Evolutionary conservation across 805 yeast genomes (phyloP).

Genomic region (Monosporozyma siamensis): DNA sequence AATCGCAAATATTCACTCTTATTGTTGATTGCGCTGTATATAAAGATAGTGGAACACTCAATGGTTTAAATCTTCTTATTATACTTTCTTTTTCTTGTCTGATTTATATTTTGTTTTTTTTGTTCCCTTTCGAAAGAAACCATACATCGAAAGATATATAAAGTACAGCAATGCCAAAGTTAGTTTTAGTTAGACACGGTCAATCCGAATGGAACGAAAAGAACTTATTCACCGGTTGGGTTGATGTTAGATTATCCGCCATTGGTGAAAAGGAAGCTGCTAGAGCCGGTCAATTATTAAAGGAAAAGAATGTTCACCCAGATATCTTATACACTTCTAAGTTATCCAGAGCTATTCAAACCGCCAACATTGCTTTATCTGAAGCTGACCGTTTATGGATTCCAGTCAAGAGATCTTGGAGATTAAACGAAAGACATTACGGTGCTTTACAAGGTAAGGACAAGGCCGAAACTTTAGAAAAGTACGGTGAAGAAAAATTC

Average conservation of each 20-base stretch:
- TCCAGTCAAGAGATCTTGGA: conserved; percentile 92
- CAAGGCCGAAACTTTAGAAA: conserved; percentile 84
- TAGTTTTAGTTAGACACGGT: conserved; percentile 95
- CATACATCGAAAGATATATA: conserved; percentile 1
- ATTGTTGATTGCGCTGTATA: no score
- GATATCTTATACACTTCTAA: conserved; percentile 86
- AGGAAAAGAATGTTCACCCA: conserved; percentile 76
- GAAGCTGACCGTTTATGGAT: conserved; percentile 82
- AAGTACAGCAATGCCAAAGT: conserved; percentile 40
- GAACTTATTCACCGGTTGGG: conserved; percentile 99
- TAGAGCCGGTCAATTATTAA: conserved; percentile 86
- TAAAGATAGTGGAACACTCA: no score
- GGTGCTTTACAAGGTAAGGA: conserved; percentile 98
- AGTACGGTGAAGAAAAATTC: conserved; percentile 88
- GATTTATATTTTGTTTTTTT: not conserved
- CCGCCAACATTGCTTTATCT: conserved; percentile 90
- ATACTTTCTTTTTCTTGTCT: not conserved
- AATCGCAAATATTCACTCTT: no score
- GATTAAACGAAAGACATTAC: conserved; percentile 97
- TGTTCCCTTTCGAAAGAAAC: not conserved
- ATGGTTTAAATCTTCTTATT: no score
- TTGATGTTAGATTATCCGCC: conserved; percentile 78
- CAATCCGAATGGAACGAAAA: conserved; percentile 98
- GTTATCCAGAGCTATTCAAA: conserved; percentile 90
- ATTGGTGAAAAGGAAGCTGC: conserved; percentile 84